Conservation (phyloP, 2,329 filamentous ascomycete species). For the Colletotrichum tropicale region DNA sequence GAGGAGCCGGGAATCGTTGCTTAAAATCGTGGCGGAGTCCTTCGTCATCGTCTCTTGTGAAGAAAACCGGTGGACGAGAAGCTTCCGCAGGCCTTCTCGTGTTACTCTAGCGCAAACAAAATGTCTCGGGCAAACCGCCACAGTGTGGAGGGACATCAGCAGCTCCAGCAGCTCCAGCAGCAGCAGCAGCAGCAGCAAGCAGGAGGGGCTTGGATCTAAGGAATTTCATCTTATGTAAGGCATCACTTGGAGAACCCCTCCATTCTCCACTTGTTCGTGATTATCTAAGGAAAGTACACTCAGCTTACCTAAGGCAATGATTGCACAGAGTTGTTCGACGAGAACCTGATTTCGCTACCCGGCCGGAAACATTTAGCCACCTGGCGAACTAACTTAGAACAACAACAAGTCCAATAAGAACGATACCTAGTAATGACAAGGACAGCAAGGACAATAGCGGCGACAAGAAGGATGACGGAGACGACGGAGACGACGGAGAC, state of each 20-base stretch:
- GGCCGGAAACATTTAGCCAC: neutral
- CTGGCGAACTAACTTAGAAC: no score
- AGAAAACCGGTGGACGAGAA: constrained; percentile 14
- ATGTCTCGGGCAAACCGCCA: constrained; percentile 18
- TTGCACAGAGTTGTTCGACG: no score
- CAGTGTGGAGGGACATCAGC: neutral
- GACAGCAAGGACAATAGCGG: neutral
- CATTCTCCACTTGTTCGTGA: neutral
- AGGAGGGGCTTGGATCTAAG: neutral
- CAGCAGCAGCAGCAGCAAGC: neutral
- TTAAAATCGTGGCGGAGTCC: constrained; percentile 10
- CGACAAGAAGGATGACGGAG: neutral
- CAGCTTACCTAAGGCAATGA: neutral
- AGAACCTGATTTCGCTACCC: neutral
- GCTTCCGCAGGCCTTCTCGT: constrained; percentile 3
- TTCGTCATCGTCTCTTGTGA: constrained; percentile 1
- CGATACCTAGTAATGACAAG: neutral
- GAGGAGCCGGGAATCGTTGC: neutral
- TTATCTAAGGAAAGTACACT: neutral
- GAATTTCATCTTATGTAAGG: neutral
- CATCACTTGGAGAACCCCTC: neutral
- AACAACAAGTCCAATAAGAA: no score
- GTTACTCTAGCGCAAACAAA: constrained; percentile 11
- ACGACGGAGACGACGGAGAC: neutral
- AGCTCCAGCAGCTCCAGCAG: neutral